Evolutionary conservation across 1,284 basidiomycete genomes (phyloP).

Genomic region (Trichosporon coremiiforme): DNA sequence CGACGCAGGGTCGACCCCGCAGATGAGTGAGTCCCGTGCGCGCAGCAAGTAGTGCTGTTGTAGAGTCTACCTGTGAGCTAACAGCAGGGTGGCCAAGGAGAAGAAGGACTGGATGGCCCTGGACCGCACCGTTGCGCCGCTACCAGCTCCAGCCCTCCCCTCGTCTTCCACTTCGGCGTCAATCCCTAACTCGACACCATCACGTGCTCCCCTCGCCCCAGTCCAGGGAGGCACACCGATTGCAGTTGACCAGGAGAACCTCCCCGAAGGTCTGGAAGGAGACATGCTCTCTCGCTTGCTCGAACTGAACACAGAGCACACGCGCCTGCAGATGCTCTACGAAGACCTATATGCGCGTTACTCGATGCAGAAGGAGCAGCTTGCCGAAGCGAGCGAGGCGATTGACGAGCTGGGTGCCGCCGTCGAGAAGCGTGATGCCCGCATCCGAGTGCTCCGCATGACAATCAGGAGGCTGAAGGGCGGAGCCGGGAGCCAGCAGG

Average conservation of each 20-base stretch:
- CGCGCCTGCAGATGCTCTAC: slow-evolving; percentile 12
- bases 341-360: slow-evolving; percentile 11
- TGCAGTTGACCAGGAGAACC: not conserved
- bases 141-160: not conserved
- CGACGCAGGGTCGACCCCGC: slow-evolving; percentile 12
- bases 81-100: slow-evolving; percentile 1
- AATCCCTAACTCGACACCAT: not conserved
- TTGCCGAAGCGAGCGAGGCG: not conserved
- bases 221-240: not conserved
- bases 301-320: slow-evolving; percentile 11
- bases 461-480: not conserved
- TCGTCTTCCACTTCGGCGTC: not conserved
- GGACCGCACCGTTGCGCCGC: slow-evolving; percentile 3
- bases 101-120: slow-evolving; percentile 10
- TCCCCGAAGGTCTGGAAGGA: not conserved
- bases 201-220: not conserved
- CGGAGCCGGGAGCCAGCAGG: not conserved
- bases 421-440: slow-evolving; percentile 5
- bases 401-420: not conserved
- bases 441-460: slow-evolving; percentile 6
- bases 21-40: not conserved
- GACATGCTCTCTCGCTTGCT: slow-evolving; percentile 1
- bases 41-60: not conserved
- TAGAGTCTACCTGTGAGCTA: not conserved
- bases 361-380: slow-evolving; percentile 13